Conservation (phyloP, 345 rosid species). For the Mallotus nudiflorus region DNA sequence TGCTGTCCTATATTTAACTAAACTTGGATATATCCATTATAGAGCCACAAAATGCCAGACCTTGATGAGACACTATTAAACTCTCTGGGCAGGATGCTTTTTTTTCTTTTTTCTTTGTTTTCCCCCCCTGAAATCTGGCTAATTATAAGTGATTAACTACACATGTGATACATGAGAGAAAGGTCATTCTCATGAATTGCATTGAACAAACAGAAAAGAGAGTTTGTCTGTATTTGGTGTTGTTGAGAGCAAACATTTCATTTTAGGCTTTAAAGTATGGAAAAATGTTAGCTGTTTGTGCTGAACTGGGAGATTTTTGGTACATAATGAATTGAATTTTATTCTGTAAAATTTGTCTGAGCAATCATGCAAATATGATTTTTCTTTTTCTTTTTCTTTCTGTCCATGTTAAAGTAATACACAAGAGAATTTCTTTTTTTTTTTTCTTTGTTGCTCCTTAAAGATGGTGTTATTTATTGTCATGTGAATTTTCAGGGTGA, state of each 20-base stretch:
- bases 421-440: background rate
- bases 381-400: background rate
- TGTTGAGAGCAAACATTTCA: background rate
- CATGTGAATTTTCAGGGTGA: constrained; percentile 64
- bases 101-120: too few relatives aligned
- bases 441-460: background rate
- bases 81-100: background rate
- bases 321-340: background rate
- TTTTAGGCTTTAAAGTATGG: background rate
- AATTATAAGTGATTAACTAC: background rate
- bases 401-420: background rate
- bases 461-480: background rate
- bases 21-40: background rate
- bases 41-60: background rate
- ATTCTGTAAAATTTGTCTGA: background rate
- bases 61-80: background rate
- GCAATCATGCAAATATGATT: background rate
- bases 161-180: background rate
- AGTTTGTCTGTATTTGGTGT: background rate
- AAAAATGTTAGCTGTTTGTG: too few relatives aligned
- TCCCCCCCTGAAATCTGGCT: background rate
- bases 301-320: background rate
- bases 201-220: background rate
- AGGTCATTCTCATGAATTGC: background rate
- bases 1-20: background rate